These are phyloP conservation scores for Venturia effusa DNA, from an alignment of 2,329 filamentous ascomycete species.

Conservation along the genomic window DNA sequence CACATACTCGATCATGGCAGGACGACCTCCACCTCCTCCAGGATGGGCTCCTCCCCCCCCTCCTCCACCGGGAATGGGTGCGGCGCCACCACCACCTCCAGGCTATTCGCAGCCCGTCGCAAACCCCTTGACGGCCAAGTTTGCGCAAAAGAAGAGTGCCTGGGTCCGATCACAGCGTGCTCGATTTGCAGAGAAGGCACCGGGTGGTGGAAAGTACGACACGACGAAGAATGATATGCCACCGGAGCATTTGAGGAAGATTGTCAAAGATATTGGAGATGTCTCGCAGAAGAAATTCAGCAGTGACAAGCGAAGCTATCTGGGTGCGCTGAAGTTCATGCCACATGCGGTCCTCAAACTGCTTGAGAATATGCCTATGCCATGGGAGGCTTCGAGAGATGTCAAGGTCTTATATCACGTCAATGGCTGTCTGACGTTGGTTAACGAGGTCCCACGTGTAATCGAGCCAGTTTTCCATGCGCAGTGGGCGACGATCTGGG, in stretches of 20 bases:
- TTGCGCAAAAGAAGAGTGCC: constrained; percentile 97
- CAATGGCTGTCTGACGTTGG: constrained; percentile 90
- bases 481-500: constrained; percentile 99
- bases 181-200: constrained; percentile 92
- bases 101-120: constrained; percentile 72
- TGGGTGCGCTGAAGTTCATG: constrained; percentile 98
- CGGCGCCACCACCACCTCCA: constrained; percentile 63
- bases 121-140: constrained; percentile 82
- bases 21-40: constrained; percentile 56
- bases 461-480: constrained; percentile 97
- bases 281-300: constrained; percentile 99
- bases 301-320: constrained; percentile 94
- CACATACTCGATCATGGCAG: constrained; percentile 37
- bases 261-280: constrained; percentile 96
- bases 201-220: constrained; percentile 81
- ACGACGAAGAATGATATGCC: constrained; percentile 99
- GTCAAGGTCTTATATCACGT: constrained; percentile 98
- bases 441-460: constrained; percentile 92
- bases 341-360: constrained; percentile 95
- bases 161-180: constrained; percentile 88
- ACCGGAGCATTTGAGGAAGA: constrained; percentile 94
- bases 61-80: constrained; percentile 27
- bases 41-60: constrained; percentile 45
- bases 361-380: constrained; percentile 99
- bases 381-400: constrained; percentile 91